Evolutionary conservation across 192 early-diverging fungal species (phyloP).

Genomic region (Umbelopsis vinacea): DNA sequence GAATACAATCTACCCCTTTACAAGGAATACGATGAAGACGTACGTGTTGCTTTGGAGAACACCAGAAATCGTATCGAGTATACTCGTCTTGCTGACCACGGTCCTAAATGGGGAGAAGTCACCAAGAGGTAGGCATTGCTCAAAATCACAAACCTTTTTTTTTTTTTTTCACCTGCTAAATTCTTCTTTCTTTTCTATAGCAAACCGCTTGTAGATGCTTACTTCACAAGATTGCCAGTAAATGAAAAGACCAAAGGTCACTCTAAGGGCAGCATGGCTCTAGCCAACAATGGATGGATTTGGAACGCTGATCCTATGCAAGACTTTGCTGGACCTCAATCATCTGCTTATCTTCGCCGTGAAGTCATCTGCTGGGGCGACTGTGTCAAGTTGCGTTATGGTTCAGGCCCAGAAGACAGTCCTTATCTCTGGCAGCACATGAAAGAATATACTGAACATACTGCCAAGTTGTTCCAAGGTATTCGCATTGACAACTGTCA

Average conservation of each 20-base stretch:
- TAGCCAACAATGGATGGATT: constrained; percentile 98
- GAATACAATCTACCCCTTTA: constrained; percentile 90
- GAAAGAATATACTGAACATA: constrained; percentile 83
- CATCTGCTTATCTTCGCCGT: constrained; percentile 89
- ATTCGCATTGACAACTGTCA: constrained; percentile 99
- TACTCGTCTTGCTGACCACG: constrained; percentile 83
- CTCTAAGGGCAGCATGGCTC: constrained; percentile 68
- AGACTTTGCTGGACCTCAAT: constrained; percentile 90
- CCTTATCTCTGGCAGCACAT: constrained; percentile 98
- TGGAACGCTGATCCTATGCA: constrained; percentile 89
- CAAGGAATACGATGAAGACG: constrained; percentile 82
- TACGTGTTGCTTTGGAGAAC: constrained; percentile 69
- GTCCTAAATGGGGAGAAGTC: constrained; percentile 82
- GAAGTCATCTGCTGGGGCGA: constrained; percentile 99
- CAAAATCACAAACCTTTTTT: too few relatives aligned
- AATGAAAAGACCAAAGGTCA: constrained; percentile 55
- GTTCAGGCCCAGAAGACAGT: constrained; percentile 77
- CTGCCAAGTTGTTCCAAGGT: constrained; percentile 91
- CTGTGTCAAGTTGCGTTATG: constrained; percentile 98
- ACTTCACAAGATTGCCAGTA: constrained; percentile 79
- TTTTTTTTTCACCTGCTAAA: too few relatives aligned
- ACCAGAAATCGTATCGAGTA: constrained; percentile 81
- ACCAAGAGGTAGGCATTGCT: constrained; percentile 55
- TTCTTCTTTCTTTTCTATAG: too few relatives aligned
- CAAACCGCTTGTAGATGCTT: constrained; percentile 92